These are phyloP conservation scores for Globisporangium recalcitrans DNA, from an alignment of 352 stramenopile species.

Conservation along the genomic window DNA sequence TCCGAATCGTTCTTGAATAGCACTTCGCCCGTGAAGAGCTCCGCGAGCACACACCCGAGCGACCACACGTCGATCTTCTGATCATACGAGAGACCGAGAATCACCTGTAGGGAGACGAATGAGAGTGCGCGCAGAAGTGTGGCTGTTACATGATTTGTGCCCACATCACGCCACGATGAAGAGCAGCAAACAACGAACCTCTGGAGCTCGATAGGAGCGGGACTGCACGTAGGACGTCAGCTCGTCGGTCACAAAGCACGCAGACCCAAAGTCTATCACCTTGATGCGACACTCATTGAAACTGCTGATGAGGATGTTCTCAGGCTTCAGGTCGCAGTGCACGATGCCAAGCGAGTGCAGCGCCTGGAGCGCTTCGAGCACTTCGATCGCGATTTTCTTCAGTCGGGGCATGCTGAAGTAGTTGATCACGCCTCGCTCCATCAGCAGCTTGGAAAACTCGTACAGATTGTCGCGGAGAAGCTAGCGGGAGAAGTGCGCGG, in stretches of 20 bases:
- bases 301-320: slow-evolving; percentile 93
- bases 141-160: background rate
- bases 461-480: slow-evolving; percentile 97
- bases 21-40: slow-evolving; percentile 85
- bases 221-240: slow-evolving; percentile 97
- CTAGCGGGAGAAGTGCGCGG: slow-evolving; percentile 17
- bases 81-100: slow-evolving; percentile 92
- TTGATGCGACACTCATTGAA: slow-evolving; percentile 90
- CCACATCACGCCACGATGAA: background rate
- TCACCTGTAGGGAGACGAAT: slow-evolving; percentile 52
- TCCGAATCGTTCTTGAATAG: slow-evolving; percentile 87
- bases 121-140: no score
- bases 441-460: slow-evolving; percentile 91
- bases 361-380: slow-evolving; percentile 87
- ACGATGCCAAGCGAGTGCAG: slow-evolving; percentile 91
- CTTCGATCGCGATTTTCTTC: slow-evolving; percentile 93
- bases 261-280: slow-evolving; percentile 99
- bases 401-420: slow-evolving; percentile 94
- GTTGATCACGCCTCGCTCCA: slow-evolving; percentile 71
- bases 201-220: slow-evolving; percentile 95
- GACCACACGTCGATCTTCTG: slow-evolving; percentile 89
- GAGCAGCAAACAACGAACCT: slow-evolving; percentile 69
- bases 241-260: slow-evolving; percentile 92
- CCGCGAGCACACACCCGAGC: slow-evolving; percentile 82
- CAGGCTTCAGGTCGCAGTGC: slow-evolving; percentile 98